These are phyloP conservation scores for Rhizomucor pusillus DNA, from an alignment of 371 early-diverging fungal species.

Conservation along the genomic window DNA sequence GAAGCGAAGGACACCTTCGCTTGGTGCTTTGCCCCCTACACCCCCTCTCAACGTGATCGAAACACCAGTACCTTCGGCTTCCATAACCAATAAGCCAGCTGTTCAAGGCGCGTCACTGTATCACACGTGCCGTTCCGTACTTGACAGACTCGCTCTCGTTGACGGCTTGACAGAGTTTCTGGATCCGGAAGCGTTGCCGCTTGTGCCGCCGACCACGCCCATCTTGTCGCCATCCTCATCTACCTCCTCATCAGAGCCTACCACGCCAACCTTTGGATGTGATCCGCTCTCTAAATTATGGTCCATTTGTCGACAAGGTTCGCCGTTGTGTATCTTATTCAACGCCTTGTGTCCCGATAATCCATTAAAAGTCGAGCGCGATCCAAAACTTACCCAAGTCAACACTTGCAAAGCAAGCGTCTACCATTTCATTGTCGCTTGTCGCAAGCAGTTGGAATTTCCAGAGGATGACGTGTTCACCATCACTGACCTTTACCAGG, in stretches of 20 bases:
- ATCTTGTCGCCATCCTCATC: constrained; percentile 11
- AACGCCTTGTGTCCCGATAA: constrained; percentile 71
- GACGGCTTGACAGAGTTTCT: constrained; percentile 61
- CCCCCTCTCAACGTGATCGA: constrained; percentile 19
- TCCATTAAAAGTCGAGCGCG: constrained; percentile 49
- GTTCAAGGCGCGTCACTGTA: constrained; percentile 53
- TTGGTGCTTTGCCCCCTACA: constrained; percentile 19
- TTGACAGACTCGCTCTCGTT: constrained; percentile 57
- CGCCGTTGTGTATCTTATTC: constrained; percentile 79
- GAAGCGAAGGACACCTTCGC: constrained; percentile 36
- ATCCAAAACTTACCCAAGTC: constrained; percentile 60
- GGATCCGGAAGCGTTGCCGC: constrained; percentile 27
- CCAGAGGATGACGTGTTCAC: constrained; percentile 82
- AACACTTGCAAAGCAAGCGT: constrained; percentile 84
- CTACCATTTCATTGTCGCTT: constrained; percentile 76
- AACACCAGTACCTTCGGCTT: constrained; percentile 17
- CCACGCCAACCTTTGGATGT: constrained; percentile 33
- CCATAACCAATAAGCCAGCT: constrained; percentile 18
- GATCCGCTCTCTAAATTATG: constrained; percentile 89
- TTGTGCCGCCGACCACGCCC: constrained; percentile 10
- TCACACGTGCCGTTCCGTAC: constrained; percentile 60
- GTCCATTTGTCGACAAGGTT: constrained; percentile 87
- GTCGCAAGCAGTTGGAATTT: constrained; percentile 65
- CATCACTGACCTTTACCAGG: constrained; percentile 85
- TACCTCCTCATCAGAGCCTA: constrained; percentile 17